These are phyloP conservation scores for Populus hybrid DNA, from an alignment of 441 rosid species.

Conservation along the genomic window DNA sequence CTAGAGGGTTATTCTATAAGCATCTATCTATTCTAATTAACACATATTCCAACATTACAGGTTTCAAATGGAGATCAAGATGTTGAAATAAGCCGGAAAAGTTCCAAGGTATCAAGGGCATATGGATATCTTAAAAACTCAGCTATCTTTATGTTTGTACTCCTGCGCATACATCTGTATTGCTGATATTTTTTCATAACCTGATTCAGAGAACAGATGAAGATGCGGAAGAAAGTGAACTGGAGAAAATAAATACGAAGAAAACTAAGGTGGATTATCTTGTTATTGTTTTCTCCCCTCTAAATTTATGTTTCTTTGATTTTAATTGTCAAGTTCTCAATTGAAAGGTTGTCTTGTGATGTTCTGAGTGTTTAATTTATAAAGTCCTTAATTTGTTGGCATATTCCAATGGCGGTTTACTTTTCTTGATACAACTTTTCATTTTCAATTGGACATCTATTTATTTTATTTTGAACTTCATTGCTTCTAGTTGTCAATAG, in stretches of 20 bases:
- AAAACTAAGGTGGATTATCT: conserved; percentile 44
- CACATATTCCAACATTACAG: conserved; percentile 13
- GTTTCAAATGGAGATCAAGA: conserved; percentile 6
- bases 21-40: not conserved
- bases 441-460: conserved; percentile 2
- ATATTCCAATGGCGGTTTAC: not conserved
- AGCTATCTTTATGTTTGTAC: not conserved
- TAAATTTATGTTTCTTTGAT: not conserved
- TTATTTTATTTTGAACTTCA: conserved; percentile 10
- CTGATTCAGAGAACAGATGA: conserved; percentile 31
- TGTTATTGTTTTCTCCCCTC: not conserved
- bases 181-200: conserved; percentile 10
- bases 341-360: not conserved
- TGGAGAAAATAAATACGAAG: conserved; percentile 34
- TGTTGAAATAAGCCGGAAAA: conserved; percentile 12
- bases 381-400: not conserved
- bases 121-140: not conserved
- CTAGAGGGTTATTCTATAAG: not conserved
- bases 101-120: conserved; percentile 8
- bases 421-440: conserved; percentile 3
- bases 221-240: conserved; percentile 26
- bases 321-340: not conserved
- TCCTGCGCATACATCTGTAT: not conserved
- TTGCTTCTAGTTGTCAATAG: conserved; percentile 31
- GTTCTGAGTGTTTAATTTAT: not conserved